phyloP scores from a whole-genome alignment of 2,329 filamentous ascomycete species.

The Verticillium tricorpus region DNA sequence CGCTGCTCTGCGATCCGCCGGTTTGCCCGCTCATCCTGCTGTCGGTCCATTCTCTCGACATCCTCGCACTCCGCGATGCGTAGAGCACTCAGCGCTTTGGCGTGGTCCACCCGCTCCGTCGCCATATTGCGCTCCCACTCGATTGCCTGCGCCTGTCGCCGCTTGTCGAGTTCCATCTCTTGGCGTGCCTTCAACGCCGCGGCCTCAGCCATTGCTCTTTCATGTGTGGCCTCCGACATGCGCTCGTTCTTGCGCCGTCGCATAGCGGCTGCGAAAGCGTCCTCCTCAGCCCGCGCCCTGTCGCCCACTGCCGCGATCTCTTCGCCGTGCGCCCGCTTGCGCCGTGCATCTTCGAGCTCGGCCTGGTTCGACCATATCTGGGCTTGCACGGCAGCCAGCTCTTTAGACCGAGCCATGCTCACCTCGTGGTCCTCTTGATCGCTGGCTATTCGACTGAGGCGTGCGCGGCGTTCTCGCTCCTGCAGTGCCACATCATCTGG shows the following conservation, averaged over 20 bases:
- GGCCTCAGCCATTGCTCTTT: conserved; percentile 41
- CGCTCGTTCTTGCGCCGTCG: conserved; percentile 31
- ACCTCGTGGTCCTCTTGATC: conserved; percentile 46
- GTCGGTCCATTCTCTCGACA: conserved; percentile 41
- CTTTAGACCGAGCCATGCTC: conserved; percentile 42
- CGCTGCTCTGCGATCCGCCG: conserved; percentile 45
- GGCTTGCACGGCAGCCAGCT: conserved; percentile 47
- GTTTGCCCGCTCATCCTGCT: conserved; percentile 39
- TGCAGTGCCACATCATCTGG: conserved; percentile 43
- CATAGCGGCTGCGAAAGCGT: conserved; percentile 30
- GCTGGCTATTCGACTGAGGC: conserved; percentile 36
- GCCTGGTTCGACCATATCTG: conserved; percentile 43
- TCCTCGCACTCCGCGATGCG: conserved; percentile 47
- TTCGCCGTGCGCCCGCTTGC: conserved; percentile 38
- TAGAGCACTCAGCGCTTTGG: conserved; percentile 44
- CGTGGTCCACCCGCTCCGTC: conserved; percentile 41
- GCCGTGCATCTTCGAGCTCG: conserved; percentile 47
- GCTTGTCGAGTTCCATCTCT: conserved; percentile 40
- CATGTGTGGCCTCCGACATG: conserved; percentile 35
- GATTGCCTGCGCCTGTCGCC: conserved; percentile 37
- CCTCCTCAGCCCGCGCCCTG: conserved; percentile 43
- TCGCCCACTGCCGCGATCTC: conserved; percentile 39
- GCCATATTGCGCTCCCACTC: conserved; percentile 45
- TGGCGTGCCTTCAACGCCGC: conserved; percentile 37
- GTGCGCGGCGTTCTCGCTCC: conserved; percentile 46